A percentile compares a stretch with the other conserved stretches of the same genome.
Conservation (phyloP, 2,329 filamentous ascomycete genomes). For the Alternaria angustiovoidea region DNA sequence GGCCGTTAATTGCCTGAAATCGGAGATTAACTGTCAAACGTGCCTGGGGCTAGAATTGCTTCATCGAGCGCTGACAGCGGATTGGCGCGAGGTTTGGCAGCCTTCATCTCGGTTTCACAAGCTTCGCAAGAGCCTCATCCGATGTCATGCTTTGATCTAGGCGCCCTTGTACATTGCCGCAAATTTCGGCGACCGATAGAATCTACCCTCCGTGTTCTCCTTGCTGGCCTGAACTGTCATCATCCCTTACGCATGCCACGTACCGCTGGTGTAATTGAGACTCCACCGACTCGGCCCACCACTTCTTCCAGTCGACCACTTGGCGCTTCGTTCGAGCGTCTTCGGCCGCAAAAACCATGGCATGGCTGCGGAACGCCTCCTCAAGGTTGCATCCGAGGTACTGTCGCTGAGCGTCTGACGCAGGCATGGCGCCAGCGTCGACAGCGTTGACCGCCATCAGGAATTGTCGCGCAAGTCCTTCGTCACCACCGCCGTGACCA, state of each 20-base stretch:
- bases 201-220: conserved; percentile 1
- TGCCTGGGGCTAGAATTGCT: conserved; percentile 22
- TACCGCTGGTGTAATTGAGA: conserved; percentile 27
- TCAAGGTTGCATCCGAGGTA: conserved; percentile 85
- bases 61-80: conserved; percentile 23
- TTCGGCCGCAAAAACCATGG: conserved; percentile 92
- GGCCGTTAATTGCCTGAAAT: conserved; percentile 41
- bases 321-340: conserved; percentile 75
- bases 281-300: conserved; percentile 72
- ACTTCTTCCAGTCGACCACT: conserved; percentile 77
- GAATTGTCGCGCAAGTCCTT: conserved; percentile 82
- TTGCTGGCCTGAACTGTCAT: conserved; percentile 5
- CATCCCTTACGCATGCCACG: conserved; percentile 8
- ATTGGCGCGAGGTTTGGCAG: conserved; percentile 23
- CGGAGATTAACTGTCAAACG: conserved; percentile 33
- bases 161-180: conserved; percentile 34
- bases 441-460: conserved; percentile 82
- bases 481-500: conserved; percentile 80
- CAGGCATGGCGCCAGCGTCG: conserved; percentile 72
- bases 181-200: conserved; percentile 13
- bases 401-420: conserved; percentile 74
- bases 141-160: conserved; percentile 35
- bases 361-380: conserved; percentile 88
- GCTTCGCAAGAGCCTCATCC: conserved; percentile 28
- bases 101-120: conserved; percentile 26